These are phyloP conservation scores for Botryotinia convoluta DNA, from an alignment of 2,329 filamentous ascomycete species.

Conservation along the genomic window DNA sequence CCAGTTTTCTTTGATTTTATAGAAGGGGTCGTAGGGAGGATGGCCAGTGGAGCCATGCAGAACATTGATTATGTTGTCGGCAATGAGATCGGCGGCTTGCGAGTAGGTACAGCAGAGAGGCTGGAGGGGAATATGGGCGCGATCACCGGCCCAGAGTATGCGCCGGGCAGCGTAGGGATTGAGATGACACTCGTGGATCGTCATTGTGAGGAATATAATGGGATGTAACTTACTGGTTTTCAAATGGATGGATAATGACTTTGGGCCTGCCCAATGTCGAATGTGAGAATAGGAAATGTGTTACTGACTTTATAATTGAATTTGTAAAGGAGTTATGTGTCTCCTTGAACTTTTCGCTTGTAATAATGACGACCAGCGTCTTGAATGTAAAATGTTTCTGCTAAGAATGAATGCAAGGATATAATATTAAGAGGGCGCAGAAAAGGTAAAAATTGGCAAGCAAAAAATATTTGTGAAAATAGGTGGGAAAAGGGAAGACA, in stretches of 20 bases:
- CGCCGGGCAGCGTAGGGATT: slow-evolving; percentile 16
- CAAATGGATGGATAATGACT: not conserved
- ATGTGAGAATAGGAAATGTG: not conserved
- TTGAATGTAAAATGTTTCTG: not conserved
- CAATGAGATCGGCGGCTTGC: slow-evolving; percentile 16
- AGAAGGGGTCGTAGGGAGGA: slow-evolving; percentile 1
- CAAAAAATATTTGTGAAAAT: not conserved
- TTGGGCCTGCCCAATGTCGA: slow-evolving; percentile 12
- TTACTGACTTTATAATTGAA: not conserved
- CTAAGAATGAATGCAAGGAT: not conserved
- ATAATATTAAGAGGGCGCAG: not conserved
- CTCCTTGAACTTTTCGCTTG: not conserved
- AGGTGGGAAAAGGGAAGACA: not conserved
- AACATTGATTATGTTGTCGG: slow-evolving; percentile 11
- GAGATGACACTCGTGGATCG: slow-evolving; percentile 13
- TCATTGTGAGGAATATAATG: slow-evolving; percentile 2
- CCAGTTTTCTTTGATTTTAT: slow-evolving; percentile 14
- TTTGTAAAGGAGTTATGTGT: not conserved
- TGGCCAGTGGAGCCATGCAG: slow-evolving; percentile 3
- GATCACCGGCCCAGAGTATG: slow-evolving; percentile 13
- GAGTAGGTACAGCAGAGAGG: slow-evolving; percentile 17
- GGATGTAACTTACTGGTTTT: not conserved
- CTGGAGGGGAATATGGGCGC: not conserved
- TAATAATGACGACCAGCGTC: slow-evolving; percentile 13
- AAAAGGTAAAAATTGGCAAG: not conserved